A percentile compares a stretch with the other conserved stretches of the same genome.
These are phyloP conservation scores for Babjeviella inositovora DNA, from an alignment of 805 yeast genomes.

Conservation along the genomic window DNA sequence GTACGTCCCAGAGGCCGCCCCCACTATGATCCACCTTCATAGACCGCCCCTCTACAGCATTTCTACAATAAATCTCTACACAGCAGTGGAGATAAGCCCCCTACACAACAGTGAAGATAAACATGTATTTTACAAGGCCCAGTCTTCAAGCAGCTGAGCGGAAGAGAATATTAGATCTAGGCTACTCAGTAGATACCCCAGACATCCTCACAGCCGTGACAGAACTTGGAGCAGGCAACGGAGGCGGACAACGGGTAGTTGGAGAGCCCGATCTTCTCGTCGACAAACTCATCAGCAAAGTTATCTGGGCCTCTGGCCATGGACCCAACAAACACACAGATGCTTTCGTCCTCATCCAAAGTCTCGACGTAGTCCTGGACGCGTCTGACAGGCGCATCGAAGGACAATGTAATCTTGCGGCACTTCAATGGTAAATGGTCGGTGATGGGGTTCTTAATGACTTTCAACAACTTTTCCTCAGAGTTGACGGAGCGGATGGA, in stretches of 20 bases:
- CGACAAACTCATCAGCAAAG: slow-evolving; percentile 94
- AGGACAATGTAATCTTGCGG: slow-evolving; percentile 80
- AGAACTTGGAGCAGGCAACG: slow-evolving; percentile 94
- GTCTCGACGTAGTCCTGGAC: slow-evolving; percentile 79
- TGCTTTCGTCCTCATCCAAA: slow-evolving; percentile 77
- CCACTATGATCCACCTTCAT: too few species aligned
- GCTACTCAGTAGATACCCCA: too few species aligned
- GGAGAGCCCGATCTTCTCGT: slow-evolving; percentile 90
- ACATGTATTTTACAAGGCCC: too few species aligned
- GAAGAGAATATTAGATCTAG: too few species aligned
- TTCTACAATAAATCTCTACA: too few species aligned
- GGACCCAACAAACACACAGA: slow-evolving; percentile 97
- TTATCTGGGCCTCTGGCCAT: slow-evolving; percentile 98
- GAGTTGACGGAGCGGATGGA: slow-evolving; percentile 91
- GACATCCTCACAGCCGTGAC: slow-evolving; percentile 98
- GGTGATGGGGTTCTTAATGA: slow-evolving; percentile 92
- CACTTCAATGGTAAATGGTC: slow-evolving; percentile 96
- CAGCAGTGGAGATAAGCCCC: too few species aligned
- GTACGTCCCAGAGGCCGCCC: too few species aligned
- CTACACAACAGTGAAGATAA: too few species aligned
- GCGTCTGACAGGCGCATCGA: slow-evolving; percentile 77
- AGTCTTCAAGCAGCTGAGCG: too few species aligned
- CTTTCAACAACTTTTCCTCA: slow-evolving; percentile 85
- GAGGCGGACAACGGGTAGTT: slow-evolving; percentile 94
- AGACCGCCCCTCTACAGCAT: too few species aligned